A percentile compares a stretch with the other conserved stretches of the same genome.
These are phyloP conservation scores for Trypanosoma brucei DNA, from an alignment of 208 protist species.

Conservation along the genomic window DNA sequence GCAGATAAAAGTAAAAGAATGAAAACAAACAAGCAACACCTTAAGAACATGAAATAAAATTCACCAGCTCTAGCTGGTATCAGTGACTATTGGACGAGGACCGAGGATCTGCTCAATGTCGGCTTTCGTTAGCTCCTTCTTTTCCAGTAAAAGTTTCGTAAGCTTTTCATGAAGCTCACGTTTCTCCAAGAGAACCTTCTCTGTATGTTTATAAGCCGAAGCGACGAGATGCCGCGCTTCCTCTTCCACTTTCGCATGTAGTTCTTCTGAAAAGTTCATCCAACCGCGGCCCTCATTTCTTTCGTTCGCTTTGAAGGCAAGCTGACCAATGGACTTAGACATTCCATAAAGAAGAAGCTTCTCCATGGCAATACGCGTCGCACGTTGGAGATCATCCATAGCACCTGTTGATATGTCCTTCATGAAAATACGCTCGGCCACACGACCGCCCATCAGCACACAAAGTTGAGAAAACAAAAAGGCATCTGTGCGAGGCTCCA, in stretches of 20 bases:
- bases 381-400: slow-evolving; percentile 89
- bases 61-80: background rate
- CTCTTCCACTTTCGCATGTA: slow-evolving; percentile 83
- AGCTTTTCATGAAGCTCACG: slow-evolving; percentile 71
- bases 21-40: background rate
- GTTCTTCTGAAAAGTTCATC: slow-evolving; percentile 86
- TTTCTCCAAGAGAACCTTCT: slow-evolving; percentile 63
- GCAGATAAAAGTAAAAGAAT: background rate
- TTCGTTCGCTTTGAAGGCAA: slow-evolving; percentile 88
- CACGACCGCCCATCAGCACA: slow-evolving; percentile 88
- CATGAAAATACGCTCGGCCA: slow-evolving; percentile 83
- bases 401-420: slow-evolving; percentile 87
- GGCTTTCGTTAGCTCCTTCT: slow-evolving; percentile 79
- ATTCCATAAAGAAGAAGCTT: slow-evolving; percentile 88
- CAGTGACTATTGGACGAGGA: slow-evolving; percentile 27
- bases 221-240: slow-evolving; percentile 74
- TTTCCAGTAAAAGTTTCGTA: slow-evolving; percentile 69
- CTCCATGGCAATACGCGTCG: slow-evolving; percentile 82
- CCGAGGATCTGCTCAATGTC: slow-evolving; percentile 83
- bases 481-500: slow-evolving; percentile 82
- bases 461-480: slow-evolving; percentile 88
- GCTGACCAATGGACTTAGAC: slow-evolving; percentile 78
- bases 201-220: slow-evolving; percentile 60
- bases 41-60: background rate
- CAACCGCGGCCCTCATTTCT: slow-evolving; percentile 85